Base-by-base conservation (phyloP, 441 rosid genomes). In the Viola pubescens region DNA sequence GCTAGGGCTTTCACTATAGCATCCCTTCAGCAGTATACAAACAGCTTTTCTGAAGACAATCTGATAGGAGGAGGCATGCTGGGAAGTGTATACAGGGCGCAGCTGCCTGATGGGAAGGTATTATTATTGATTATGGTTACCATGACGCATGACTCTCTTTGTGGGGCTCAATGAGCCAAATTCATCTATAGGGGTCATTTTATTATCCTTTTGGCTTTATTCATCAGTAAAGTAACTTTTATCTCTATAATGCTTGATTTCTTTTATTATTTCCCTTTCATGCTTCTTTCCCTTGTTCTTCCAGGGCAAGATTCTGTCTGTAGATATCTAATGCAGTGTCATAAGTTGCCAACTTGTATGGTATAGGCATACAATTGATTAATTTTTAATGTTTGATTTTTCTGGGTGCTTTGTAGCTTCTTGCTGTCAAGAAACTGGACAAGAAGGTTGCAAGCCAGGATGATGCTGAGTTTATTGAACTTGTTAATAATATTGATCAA, bases 31-130 rank as follows among this genome's bases (percentile, higher is more conserved):
- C 98, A 87, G 69, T 88, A 78, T 63, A 94, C 99, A 16, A 85
- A 85, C 57, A 94, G 99, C 84, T 94, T 94, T 79, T 82, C 97
- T 71, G 94, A 80, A 76, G 98, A 88, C 58, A 94, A 88, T 78
- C 77, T 84, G 55, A 73, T 94, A 40, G 98, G 96, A 67, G 70
- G 75, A 3, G 99, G 99, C 68, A 94, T 87, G 97, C 89, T 94
- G 41, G 99, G 99, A 54, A 85, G 65, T 73, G 97, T 94, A 69
- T 94, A 88, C 60, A 78, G 81, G 65, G 99, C 99, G 57, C 77
- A 85, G 66, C 91, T 87, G 77, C 89, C 98, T 44, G 67, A 73
- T 62, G 88, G 89, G 53, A 94, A 86, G 94, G 99, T 94, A 79
- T 26, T 52, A 59, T 26, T 52, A 59, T 13, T 63, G 19, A 48